Conservation (phyloP, 306 rosid genomes). For the Inga oerstediana region DNA sequence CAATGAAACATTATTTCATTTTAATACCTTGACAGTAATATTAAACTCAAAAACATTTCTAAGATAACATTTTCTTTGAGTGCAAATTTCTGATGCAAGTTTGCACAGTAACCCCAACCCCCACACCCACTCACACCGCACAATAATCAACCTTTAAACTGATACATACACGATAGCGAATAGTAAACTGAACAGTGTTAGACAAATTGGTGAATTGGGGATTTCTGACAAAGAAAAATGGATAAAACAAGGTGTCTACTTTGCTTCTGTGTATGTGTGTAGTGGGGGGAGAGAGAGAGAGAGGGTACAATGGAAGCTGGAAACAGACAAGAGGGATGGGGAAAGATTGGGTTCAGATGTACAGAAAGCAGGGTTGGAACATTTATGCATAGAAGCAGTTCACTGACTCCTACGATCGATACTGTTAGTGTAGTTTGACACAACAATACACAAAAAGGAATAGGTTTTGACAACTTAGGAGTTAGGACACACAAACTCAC, state of each 20-base stretch:
- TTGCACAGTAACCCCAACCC: no score
- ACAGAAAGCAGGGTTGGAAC: slow-evolving; percentile 8
- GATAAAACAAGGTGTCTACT: neutral
- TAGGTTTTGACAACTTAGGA: neutral
- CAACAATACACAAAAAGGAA: neutral
- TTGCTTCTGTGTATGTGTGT: neutral
- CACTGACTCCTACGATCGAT: slow-evolving; percentile 35
- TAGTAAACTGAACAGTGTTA: neutral
- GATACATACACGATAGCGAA: neutral
- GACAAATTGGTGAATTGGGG: neutral
- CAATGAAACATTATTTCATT: no score
- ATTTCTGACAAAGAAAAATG: neutral
- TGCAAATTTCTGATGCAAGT: no score
- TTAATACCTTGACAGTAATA: no score
- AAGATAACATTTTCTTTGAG: rapidly evolving
- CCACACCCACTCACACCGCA: no score
- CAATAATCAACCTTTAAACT: neutral
- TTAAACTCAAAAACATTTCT: no score
- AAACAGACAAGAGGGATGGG: slow-evolving; percentile 4
- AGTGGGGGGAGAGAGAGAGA: neutral
- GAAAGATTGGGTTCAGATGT: slow-evolving; percentile 19
- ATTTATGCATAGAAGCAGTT: neutral
- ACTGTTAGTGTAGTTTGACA: slow-evolving; percentile 39
- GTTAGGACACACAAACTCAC: neutral
- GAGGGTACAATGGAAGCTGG: neutral